Evolutionary conservation across 352 stramenopile species (phyloP), one percentile per base, ranked within the genome.

Genomic region (Phytophthora crassamura): DNA sequence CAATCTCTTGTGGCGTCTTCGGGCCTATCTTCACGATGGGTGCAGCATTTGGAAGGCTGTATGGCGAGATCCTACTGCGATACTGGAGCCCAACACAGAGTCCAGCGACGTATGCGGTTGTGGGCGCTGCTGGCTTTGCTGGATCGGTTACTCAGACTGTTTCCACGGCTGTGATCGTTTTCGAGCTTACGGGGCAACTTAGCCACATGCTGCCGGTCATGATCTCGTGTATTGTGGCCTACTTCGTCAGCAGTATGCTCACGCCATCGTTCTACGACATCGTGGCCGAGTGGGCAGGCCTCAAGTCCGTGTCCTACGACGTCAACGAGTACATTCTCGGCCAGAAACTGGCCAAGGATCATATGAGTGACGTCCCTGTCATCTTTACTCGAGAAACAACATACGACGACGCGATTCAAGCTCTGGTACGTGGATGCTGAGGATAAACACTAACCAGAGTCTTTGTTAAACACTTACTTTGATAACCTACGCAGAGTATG

Each of bases 111-210:
- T 98, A 97, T 42, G 89, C 94, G 0, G 82, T 98, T n/a, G 91
- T 98, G 2, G 94, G 94, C 0, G 94, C 93, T 12, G 94, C 94
- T n/a, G 87, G 89, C 41, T 97, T 98, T 54, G 74, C 91, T 7
- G 90, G 91, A 0, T 96, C 90, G 0, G 93, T 94, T 2, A 98
- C 94, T 1, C 74, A 94, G 38, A 96, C 94, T 4, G 85, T 98
- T 15, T 97, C 86, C 0, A 95, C 85, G 2, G 82, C 87, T 2
- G 85, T 95, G 22, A 92, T 95, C 34, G 90, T 98, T 46, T 95
- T 95, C 39, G 87, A 95, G 42, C 71, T 95, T 30, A 95, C 87
- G 7, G 86, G 87, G 0, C 87, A 95, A 34, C 61, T 95, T 7
- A 93, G 82, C 41, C 84, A 95, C 72, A 91, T 95, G 80, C 76